Evolutionary conservation across 78 protist species (phyloP).

Genomic region (Chrysochromulina parva): DNA sequence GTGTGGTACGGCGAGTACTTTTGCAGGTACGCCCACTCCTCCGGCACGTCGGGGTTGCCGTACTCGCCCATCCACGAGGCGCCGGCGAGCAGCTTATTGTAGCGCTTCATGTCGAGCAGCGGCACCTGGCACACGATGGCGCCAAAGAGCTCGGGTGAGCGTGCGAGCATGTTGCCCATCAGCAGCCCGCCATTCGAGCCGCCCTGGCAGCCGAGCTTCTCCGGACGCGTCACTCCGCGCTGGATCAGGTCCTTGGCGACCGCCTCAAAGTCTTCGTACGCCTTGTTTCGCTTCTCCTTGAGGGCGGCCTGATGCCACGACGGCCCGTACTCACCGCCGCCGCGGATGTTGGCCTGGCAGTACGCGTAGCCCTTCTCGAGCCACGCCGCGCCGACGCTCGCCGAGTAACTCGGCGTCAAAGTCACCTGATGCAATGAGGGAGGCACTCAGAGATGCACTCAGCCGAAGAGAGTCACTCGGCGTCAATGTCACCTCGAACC

Average conservation of each 20-base stretch:
- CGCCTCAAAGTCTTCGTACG: slow-evolving; percentile 49
- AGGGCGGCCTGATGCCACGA: slow-evolving; percentile 49
- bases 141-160: slow-evolving; percentile 31
- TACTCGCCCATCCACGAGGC: slow-evolving; percentile 83
- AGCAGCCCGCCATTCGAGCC: slow-evolving; percentile 59
- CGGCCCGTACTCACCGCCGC: slow-evolving; percentile 57
- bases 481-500: slow-evolving; percentile 21
- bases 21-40: slow-evolving; percentile 35
- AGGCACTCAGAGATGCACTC: too few species aligned
- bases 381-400: slow-evolving; percentile 30
- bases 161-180: slow-evolving; percentile 21
- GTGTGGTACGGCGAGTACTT: slow-evolving; percentile 84
- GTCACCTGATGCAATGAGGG: too few species aligned
- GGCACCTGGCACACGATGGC: slow-evolving; percentile 57
- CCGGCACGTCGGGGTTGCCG: slow-evolving; percentile 66
- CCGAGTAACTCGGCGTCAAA: slow-evolving; percentile 1
- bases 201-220: slow-evolving; percentile 7
- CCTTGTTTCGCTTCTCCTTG: slow-evolving; percentile 26
- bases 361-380: slow-evolving; percentile 31
- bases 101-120: slow-evolving; percentile 88
- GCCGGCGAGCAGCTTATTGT: slow-evolving; percentile 90
- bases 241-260: background rate
- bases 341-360: slow-evolving; percentile 52
- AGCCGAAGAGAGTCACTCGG: too few species aligned
- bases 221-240: background rate